Percentiles rank a stretch among this genome's conserved stretches.
Evolutionary conservation across 352 stramenopile species (phyloP).

Genomic region (Paralagenidium karlingii): DNA sequence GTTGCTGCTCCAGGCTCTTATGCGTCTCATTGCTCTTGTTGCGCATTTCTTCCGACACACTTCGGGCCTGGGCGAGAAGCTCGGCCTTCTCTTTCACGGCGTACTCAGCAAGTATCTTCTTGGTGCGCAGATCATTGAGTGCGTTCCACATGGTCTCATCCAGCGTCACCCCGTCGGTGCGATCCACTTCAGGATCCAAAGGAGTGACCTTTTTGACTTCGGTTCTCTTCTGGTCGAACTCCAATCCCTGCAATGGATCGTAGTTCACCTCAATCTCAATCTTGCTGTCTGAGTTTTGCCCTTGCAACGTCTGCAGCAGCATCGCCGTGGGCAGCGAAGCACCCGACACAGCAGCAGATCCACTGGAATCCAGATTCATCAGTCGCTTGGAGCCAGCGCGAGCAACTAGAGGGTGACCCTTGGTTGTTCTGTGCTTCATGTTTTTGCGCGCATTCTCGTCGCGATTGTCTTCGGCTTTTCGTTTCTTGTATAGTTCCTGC

Average conservation of each 20-base stretch:
- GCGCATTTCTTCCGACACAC: constrained; percentile 41
- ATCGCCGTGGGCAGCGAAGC: constrained; percentile 9
- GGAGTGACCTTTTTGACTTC: constrained; percentile 25
- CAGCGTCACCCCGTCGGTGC: constrained; percentile 41
- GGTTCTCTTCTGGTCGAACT: constrained; percentile 15
- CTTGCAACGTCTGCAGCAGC: constrained; percentile 20
- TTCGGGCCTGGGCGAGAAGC: constrained; percentile 22
- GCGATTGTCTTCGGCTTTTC: constrained; percentile 8
- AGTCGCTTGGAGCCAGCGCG: no score
- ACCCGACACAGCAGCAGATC: no score
- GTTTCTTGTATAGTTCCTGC: constrained; percentile 63
- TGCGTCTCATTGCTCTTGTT: constrained; percentile 32
- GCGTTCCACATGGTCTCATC: constrained; percentile 56
- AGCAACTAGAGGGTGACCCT: no score
- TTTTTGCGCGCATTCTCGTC: constrained; percentile 3
- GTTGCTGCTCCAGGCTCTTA: constrained; percentile 13
- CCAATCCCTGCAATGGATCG: constrained; percentile 61
- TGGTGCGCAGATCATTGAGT: constrained; percentile 40
- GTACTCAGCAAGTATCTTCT: constrained; percentile 56
- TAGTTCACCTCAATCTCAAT: constrained; percentile 32
- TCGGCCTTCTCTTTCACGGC: constrained; percentile 39
- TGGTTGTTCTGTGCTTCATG: no score
- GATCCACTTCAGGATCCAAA: constrained; percentile 58
- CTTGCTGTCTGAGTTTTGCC: constrained; percentile 9
- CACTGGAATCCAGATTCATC: no score